Percentiles rank a stretch among this genome's conserved stretches.
phyloP scores from a whole-genome alignment of 148 eudicot genomes.

The Rhododendron simsii region DNA sequence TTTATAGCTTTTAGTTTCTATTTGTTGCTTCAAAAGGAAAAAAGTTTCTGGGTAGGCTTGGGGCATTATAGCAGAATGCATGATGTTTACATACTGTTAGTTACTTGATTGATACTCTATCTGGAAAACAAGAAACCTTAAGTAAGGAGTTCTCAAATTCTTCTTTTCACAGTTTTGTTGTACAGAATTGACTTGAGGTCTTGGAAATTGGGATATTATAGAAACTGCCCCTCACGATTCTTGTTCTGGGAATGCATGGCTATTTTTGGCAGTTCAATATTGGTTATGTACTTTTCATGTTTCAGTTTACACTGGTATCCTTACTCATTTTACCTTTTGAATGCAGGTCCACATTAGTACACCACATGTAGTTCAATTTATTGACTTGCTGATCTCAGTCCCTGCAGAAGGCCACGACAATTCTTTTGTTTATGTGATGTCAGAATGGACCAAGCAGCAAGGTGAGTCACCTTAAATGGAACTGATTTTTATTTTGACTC shows the following conservation, averaged over 20 bases:
- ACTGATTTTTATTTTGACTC: neutral
- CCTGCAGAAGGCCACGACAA: conserved; percentile 65
- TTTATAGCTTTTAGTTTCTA: neutral
- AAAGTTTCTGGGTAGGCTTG: neutral
- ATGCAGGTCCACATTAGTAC: conserved; percentile 85
- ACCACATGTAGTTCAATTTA: conserved; percentile 83
- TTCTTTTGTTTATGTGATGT: conserved; percentile 75
- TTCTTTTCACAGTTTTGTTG: neutral
- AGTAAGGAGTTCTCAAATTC: neutral
- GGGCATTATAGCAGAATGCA: neutral
- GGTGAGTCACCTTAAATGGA: conserved; percentile 36
- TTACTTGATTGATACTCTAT: neutral
- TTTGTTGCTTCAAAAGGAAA: neutral
- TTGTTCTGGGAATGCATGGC: neutral
- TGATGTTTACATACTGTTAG: neutral
- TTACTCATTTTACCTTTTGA: neutral
- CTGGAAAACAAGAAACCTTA: neutral
- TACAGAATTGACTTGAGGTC: neutral
- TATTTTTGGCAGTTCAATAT: neutral
- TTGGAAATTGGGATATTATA: neutral
- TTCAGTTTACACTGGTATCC: neutral
- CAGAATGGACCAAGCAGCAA: conserved; percentile 90
- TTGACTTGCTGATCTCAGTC: conserved; percentile 67
- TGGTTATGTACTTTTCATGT: neutral
- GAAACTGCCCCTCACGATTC: neutral